Conservation (phyloP, 164 flowering plant species). For the Amborella trichopoda region DNA sequence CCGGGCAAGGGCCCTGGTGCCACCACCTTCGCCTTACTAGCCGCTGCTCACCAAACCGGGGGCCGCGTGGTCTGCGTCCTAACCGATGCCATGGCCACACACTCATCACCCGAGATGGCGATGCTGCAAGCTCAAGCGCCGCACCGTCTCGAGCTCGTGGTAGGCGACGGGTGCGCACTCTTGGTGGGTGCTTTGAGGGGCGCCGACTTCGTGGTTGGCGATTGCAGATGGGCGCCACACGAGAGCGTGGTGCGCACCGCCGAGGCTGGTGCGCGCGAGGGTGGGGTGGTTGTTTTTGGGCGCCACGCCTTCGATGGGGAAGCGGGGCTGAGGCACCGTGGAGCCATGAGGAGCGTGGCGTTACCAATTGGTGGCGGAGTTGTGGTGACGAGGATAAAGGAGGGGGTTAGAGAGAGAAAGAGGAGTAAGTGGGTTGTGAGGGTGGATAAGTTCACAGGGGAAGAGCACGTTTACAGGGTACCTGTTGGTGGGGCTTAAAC, state of each 20-base stretch:
- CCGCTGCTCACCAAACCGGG: conserved; percentile 68
- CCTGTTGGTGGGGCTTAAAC: too few species aligned
- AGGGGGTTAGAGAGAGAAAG: conserved; percentile 13
- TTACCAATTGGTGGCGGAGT: conserved; percentile 74
- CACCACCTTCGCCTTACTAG: conserved; percentile 42
- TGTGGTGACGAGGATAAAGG: conserved; percentile 33
- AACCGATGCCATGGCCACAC: too few species aligned
- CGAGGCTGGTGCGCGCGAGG: conserved; percentile 9
- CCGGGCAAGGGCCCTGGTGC: conserved; percentile 29
- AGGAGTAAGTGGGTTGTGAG: conserved; percentile 61
- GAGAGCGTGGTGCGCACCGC: conserved; percentile 29
- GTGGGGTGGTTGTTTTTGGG: conserved; percentile 41
- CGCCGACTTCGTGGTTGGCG: conserved; percentile 61
- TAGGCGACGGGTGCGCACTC: conserved; percentile 38
- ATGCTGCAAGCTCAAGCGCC: too few species aligned
- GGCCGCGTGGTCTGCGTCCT: conserved; percentile 62
- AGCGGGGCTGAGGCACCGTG: conserved; percentile 34
- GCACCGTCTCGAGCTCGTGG: conserved; percentile 53
- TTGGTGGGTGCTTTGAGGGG: conserved; percentile 24
- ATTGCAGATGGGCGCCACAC: conserved; percentile 47
- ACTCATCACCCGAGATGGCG: too few species aligned
- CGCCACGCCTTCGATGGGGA: conserved; percentile 51
- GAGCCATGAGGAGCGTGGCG: conserved; percentile 33
- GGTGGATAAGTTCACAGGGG: conserved; percentile 70
- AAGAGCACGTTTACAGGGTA: conserved; percentile 77